A percentile compares a stretch with the other conserved stretches of the same genome.
Conservation (phyloP, 192 early-diverging fungal species). For the Gonapodya prolifera region DNA sequence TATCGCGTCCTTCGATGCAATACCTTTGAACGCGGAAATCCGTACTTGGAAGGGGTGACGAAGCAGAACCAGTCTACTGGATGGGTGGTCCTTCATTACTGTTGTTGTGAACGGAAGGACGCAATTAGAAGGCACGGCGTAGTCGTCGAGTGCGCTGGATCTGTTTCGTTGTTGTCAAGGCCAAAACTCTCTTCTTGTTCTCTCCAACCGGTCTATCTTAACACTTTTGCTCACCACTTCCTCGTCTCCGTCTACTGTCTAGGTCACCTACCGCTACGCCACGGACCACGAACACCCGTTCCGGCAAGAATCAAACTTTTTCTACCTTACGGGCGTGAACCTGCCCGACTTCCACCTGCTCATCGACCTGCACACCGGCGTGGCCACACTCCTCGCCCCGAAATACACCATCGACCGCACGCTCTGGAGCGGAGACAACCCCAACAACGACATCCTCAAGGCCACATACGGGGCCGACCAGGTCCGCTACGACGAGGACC, state of each 20-base stretch:
- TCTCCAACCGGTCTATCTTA: too few species aligned
- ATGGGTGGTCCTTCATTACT: too few species aligned
- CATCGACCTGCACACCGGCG: constrained; percentile 46
- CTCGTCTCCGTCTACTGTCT: constrained; percentile 33
- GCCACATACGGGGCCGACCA: constrained; percentile 54
- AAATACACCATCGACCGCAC: constrained; percentile 46
- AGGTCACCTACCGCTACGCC: constrained; percentile 30
- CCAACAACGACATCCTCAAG: constrained; percentile 35
- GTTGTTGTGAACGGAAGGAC: too few species aligned
- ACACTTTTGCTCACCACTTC: constrained; percentile 18
- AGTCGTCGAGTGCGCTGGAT: too few species aligned
- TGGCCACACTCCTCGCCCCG: constrained; percentile 55
- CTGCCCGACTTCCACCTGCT: constrained; percentile 61
- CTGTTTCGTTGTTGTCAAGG: too few species aligned
- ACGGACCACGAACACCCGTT: constrained; percentile 73
- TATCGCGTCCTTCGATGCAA: too few species aligned
- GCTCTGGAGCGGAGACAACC: constrained; percentile 69
- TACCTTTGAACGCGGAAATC: too few species aligned
- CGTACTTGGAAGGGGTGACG: too few species aligned
- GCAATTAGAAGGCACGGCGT: too few species aligned
- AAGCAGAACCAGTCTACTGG: too few species aligned
- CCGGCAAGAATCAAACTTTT: constrained; percentile 78
- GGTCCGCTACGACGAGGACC: constrained; percentile 44
- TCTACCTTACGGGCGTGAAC: constrained; percentile 67
- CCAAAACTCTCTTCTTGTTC: too few species aligned